Base-by-base conservation (phyloP, 1,139 yeast genomes). In the Debaryomyces sp. region DNA sequence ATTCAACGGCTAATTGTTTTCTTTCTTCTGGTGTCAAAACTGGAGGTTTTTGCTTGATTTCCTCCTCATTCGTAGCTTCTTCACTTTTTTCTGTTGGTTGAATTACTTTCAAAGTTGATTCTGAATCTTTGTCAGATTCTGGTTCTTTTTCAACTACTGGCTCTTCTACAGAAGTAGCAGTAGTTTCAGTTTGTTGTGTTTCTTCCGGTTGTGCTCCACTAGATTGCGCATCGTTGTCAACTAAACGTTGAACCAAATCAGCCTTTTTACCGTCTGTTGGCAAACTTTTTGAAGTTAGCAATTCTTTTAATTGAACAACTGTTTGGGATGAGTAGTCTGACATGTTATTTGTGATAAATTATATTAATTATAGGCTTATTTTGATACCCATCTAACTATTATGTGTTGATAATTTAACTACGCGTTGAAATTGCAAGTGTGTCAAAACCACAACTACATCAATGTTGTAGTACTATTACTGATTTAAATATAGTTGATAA, bases 221-320 rank as follows among this genome's bases (percentile, higher is more conserved):
- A 17, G 47, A 36, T 39, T 51, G 52, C 4, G 46, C 50, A 18
- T 64, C 71, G 23, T 52, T 58, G 43, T 78, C 84, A 47, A 66
- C 70, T 53, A 92, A 77, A 56, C 97, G 82, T 39, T 82, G 82
- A 47, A 92, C 78, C 57, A 92, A 78, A 50, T 90, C 97, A 39
- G 87, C 85, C 68, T 92, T 94, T 60, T 90, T 85, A 23, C 99
- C 99, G 40, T 85, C 82, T 6, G 79, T 73, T 4, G 96, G 66
- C 50, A 94, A 78, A 1, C 86, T 88, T 56, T 85, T 82, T 41
- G 77, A 70, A 59, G 87, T 85, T 60, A 94, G 80, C 48, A 82
- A 59, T 54, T 88, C 97, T 66, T 89, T 91, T 67, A 92, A 80
- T 72, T 90, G 96, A 35, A 87, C 85, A 44, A 91, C 97, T 30